Base-by-base conservation (phyloP, 2,329 filamentous ascomycete genomes). In the Penicillium sp. region DNA sequence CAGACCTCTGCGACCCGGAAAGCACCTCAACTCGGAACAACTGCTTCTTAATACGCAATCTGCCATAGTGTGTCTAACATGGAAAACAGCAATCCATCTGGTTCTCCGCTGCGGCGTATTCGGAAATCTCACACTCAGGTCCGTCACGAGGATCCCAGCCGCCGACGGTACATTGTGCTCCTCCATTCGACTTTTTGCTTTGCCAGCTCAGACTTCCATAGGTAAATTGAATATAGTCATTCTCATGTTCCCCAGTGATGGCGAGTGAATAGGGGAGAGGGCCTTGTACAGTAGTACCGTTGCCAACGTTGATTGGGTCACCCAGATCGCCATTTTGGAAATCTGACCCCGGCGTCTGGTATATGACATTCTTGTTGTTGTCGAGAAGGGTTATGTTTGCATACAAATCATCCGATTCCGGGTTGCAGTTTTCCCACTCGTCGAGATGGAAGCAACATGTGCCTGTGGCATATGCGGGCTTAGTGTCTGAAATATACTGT, bases 71-170 rank as follows among this genome's bases (percentile, higher is more conserved):
- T n/a, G n/a, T 47, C 23, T 52, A 52, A 52, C 50, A 52, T 30
- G 50, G 50, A 26, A 52, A 52, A 52, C 50, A 52, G 50, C 50
- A 52, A 45, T 52, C 50, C 50, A 52, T 52, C 50, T 52, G 50
- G 50, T 52, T 52, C 38, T 52, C 50, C 5, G 50, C 50, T 30
- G 45, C 45, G 14, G 45, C 30, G 45, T 47, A 47, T 11, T 47
- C 23, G 48, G 3, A 24, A 51, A 38, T 23, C n/a, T 38, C 48
- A 42, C 48, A 51, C 28, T 16, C 30, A 40, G 48, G 48, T 28
- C 48, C 48, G 35, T 51, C 48, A 51, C 48, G 48, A 38, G 48
- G 48, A 24, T 51, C 26, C 48, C 48, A 51, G 18, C 48, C 48
- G 48, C 48, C 48, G 18, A 38, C 35, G 14, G 30, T 38, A 42